Evolutionary conservation across 2,329 filamentous ascomycete species (phyloP), one percentile per base, ranked within the genome.

Genomic region (Fusarium bactridioides): DNA sequence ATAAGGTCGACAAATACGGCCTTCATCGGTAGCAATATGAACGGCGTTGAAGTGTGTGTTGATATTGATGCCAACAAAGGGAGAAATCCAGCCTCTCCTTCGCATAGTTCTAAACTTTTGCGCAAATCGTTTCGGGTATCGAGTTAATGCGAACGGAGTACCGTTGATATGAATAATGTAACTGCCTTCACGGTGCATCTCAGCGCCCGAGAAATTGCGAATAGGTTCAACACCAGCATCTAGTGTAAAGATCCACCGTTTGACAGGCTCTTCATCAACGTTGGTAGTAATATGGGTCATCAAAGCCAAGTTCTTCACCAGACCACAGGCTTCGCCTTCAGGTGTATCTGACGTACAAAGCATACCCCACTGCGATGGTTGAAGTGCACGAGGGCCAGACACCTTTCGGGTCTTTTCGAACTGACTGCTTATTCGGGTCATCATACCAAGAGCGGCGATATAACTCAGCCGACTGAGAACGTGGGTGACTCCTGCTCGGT

Each of bases 211-310:
- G 70, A 89, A 89, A 75, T 88, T 87, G 40, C 92, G 91, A 55
- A 97, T 89, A 7, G 91, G 90, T 71, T 92, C 91, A 38, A 97
- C 93, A 63, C 95, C 93, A 6, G 94, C 92, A 48, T 97, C 95
- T 31, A 98, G 87, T 62, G 93, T 91, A 79, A 95, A 96, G 4
- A 98, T 91, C 80, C 97, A 90, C 77, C 94, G 92, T 77, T 91
- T 92, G 21, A 99, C 93, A 2, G 96, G 95, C 23, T 91, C 94
- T 79, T 98, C 96, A 63, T 98, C 94, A 63, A 97, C 94, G 72
- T 97, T 94, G 4, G 96, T 99, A 2, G 96, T 99, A 76, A 99
- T 98, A 79, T 99, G 97, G 57, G 97, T 99, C 96, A 99, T 99
- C 64, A 99, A 86, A 13, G 96, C 96, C 84, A 99, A 83, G 79